These are phyloP conservation scores for Tripterygium wilfordii DNA, from an alignment of 177 flowering plant species.

Conservation along the genomic window DNA sequence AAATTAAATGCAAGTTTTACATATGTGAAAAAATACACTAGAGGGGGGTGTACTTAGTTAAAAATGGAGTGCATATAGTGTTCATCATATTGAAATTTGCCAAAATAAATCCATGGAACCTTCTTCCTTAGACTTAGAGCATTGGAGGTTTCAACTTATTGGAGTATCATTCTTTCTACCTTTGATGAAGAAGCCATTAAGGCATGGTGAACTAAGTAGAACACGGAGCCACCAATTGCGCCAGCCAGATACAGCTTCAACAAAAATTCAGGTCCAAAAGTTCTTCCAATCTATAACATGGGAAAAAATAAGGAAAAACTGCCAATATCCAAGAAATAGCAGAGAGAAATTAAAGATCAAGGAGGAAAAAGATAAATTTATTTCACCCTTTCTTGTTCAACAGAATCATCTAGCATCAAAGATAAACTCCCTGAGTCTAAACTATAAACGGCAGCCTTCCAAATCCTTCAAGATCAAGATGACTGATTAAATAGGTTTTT, in stretches of 20 bases:
- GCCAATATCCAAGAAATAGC: not conserved
- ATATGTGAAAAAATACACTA: no score
- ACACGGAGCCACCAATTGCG: slow-evolving; percentile 78
- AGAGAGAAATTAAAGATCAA: not conserved
- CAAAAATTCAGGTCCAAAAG: slow-evolving; percentile 69
- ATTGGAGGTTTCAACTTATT: not conserved
- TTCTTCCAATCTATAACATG: slow-evolving; percentile 49
- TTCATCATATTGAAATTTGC: no score
- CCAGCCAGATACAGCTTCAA: slow-evolving; percentile 85
- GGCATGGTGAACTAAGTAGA: slow-evolving; percentile 65
- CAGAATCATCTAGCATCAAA: no score
- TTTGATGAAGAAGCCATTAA: slow-evolving; percentile 32
- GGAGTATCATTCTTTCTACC: slow-evolving; percentile 33
- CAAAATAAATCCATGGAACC: no score
- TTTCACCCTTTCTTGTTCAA: no score
- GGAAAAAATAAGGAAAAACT: not conserved
- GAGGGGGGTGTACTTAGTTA: no score
- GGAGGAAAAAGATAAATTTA: not conserved
- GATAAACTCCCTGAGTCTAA: no score
- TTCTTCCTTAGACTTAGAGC: not conserved
- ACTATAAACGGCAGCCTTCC: no score
- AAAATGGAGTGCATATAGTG: no score
- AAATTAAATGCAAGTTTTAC: no score
- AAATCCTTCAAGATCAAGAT: no score
- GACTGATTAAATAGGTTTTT: no score